Evolutionary conservation across 495 filamentous ascomycete species (phyloP).

Genomic region (Aspergillus ostianus): DNA sequence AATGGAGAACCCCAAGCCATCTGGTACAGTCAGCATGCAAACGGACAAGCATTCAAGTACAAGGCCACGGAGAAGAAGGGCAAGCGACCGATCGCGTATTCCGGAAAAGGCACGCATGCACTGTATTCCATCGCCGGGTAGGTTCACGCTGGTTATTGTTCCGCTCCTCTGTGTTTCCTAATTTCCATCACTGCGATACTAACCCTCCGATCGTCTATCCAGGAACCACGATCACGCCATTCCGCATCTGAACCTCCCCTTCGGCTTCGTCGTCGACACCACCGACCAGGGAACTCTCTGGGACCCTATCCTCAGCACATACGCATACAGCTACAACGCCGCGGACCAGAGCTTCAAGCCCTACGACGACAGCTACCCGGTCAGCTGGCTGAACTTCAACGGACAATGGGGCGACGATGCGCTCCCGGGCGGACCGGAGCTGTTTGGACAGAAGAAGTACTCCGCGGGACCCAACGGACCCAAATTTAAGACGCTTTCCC

Average conservation of each 20-base stretch:
- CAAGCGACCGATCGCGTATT: constrained; percentile 52
- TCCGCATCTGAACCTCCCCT: constrained; percentile 61
- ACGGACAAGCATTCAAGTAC: constrained; percentile 64
- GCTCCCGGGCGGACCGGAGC: constrained; percentile 48
- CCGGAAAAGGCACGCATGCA: constrained; percentile 57
- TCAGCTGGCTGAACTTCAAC: constrained; percentile 51
- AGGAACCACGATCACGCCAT: constrained; percentile 59
- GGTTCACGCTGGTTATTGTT: neutral
- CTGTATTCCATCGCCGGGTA: constrained; percentile 55
- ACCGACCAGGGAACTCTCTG: constrained; percentile 54
- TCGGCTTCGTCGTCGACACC: constrained; percentile 61
- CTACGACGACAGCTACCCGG: constrained; percentile 39
- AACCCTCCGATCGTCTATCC: constrained; percentile 2
- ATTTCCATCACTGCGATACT: neutral
- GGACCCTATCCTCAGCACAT: constrained; percentile 53
- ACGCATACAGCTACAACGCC: constrained; percentile 49
- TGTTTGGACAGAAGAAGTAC: constrained; percentile 51
- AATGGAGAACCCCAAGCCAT: constrained; percentile 55
- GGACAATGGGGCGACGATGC: constrained; percentile 60
- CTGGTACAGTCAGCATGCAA: constrained; percentile 64
- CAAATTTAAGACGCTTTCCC: constrained; percentile 50
- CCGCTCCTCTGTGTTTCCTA: neutral
- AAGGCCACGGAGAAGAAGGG: constrained; percentile 50
- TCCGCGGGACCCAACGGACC: constrained; percentile 55
- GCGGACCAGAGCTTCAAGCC: constrained; percentile 40